These are phyloP conservation scores for Fistulina hepatica DNA, from an alignment of 1,284 basidiomycete genomes.

Conservation along the genomic window DNA sequence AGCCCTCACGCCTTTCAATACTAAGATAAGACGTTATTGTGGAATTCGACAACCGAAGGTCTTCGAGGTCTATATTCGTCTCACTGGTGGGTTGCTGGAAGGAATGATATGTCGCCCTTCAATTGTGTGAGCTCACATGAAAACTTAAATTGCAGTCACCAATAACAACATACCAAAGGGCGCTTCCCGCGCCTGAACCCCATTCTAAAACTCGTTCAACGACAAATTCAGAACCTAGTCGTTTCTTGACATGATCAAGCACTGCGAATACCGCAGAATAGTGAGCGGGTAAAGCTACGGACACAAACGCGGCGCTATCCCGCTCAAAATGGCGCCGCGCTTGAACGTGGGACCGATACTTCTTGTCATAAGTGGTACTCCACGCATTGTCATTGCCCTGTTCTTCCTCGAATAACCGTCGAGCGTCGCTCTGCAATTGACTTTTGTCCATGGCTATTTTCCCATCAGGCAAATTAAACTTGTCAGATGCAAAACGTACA, in stretches of 20 bases:
- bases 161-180: conserved; percentile 43
- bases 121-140: conserved; percentile 14
- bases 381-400: conserved; percentile 30
- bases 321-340: conserved; percentile 46
- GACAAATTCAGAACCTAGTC: conserved; percentile 49
- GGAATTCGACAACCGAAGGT: conserved; percentile 34
- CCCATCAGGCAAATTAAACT: conserved; percentile 9
- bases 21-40: conserved; percentile 49
- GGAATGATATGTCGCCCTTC: conserved; percentile 52
- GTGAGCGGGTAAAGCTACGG: conserved; percentile 65
- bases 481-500: conserved; percentile 29
- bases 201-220: conserved; percentile 59
- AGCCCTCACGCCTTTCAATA: conserved; percentile 62
- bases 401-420: conserved; percentile 45
- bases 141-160: conserved; percentile 1
- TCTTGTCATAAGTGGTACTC: conserved; percentile 41
- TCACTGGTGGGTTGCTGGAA: conserved; percentile 34
- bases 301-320: conserved; percentile 66
- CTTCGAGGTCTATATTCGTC: conserved; percentile 21
- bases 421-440: conserved; percentile 55
- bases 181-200: conserved; percentile 66
- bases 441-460: conserved; percentile 50
- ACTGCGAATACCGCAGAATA: conserved; percentile 64
- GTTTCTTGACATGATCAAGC: conserved; percentile 47
- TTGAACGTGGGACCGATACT: conserved; percentile 50